Conservation (phyloP, 441 rosid species). For the Theobroma grandiflorum region DNA sequence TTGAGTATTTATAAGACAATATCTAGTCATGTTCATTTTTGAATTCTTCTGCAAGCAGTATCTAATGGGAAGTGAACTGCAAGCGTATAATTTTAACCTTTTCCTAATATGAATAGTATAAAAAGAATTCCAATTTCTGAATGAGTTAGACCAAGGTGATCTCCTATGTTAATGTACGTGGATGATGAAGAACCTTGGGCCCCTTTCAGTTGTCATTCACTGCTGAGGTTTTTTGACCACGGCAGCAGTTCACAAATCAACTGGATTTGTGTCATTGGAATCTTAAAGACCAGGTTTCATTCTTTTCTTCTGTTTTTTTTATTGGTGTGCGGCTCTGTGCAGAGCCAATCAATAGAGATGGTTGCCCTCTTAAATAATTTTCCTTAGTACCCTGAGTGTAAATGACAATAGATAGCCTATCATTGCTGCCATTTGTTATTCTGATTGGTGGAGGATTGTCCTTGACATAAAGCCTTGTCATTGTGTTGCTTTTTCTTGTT, state of each 20-base stretch:
- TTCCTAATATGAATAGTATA: background rate
- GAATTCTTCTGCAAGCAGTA: background rate
- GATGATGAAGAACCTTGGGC: background rate
- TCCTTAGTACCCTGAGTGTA: background rate
- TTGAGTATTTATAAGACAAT: background rate
- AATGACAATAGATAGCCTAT: background rate
- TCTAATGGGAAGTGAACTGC: background rate
- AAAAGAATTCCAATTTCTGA: background rate
- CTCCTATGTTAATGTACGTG: background rate
- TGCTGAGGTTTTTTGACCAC: background rate
- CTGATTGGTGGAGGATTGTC: background rate
- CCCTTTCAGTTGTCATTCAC: background rate
- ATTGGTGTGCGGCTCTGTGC: background rate
- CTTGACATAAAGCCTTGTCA: background rate
- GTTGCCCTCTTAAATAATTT: background rate
- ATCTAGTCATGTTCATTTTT: background rate
- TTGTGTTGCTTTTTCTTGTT: background rate
- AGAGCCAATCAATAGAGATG: background rate
- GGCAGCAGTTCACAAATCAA: background rate
- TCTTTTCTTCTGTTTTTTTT: background rate
- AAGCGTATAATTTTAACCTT: background rate
- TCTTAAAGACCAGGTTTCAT: background rate
- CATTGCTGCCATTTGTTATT: background rate
- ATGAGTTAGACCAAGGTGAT: conserved; percentile 2
- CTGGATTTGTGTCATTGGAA: background rate